Evolutionary conservation across 1,139 yeast genomes (phyloP), one percentile per base, ranked within the genome.

Genomic region (Suhomyces bolitotheri): DNA sequence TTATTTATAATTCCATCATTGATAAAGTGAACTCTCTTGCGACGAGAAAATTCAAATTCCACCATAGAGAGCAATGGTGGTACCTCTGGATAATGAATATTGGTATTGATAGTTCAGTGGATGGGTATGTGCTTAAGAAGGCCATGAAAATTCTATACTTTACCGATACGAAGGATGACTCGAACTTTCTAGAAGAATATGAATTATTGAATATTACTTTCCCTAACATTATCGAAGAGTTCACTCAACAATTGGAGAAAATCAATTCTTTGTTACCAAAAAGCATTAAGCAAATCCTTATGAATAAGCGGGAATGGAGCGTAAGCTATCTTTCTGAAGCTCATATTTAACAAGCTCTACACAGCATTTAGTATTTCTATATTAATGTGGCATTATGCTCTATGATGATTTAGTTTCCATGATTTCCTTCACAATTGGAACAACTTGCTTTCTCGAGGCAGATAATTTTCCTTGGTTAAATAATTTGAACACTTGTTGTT

Each of bases 401-500:
- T 17, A 17, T 17, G 8, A 6, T 17, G 20, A 17, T 15, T 10
- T 11, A 7, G 20, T 25, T 27, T 63, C 68, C 29, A 69, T 50
- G 23, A 56, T 54, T 2, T 52, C 54, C 49, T 70, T 69, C 8
- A 71, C 64, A 11, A 60, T 60, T 3, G 96, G 95, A 7, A 86
- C 95, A n/a, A 89, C 87, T 55, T 85, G 94, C 53, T 89, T 89
- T 48, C 97, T 72, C 21, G 92, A 83, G 1, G 90, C 89, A 3
- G 61, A 59, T 9, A 72, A 54, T 42, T 82, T 78, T 7, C 48
- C 46, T 54, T 87, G 95, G 41, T 73, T 62, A 49, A 60, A 78
- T 8, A 72, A 47, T 26, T 47, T 49, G 34, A 71, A 51, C 11
- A 27, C 27, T 4, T 23, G 20, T 3, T n/a, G 38, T 2, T 28